Evolutionary conservation across 1,284 basidiomycete genomes (phyloP).

Genomic region (Ustilago bromivora): DNA sequence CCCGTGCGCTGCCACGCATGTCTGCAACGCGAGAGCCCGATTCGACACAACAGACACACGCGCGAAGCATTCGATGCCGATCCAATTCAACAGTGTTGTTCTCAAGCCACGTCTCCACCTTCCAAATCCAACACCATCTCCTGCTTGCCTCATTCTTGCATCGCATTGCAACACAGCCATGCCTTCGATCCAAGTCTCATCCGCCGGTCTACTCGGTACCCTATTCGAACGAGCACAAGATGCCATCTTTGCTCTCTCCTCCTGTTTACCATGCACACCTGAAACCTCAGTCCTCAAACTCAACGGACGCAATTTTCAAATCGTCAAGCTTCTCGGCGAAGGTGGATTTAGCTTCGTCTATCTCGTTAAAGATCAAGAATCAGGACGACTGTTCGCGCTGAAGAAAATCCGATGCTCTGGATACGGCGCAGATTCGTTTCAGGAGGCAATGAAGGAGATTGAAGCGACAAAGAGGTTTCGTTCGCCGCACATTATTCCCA

Average conservation of each 20-base stretch:
- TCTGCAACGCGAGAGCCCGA: not conserved
- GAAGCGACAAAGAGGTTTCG: conserved; percentile 69
- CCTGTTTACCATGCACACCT: conserved; percentile 57
- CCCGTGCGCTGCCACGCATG: conserved; percentile 3
- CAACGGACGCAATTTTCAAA: conserved; percentile 63
- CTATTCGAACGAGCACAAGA: conserved; percentile 57
- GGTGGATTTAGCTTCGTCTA: conserved; percentile 69
- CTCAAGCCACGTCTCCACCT: conserved; percentile 6
- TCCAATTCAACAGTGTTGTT: conserved; percentile 30
- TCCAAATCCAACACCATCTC: not conserved
- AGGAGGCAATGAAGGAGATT: conserved; percentile 68
- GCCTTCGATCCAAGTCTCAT: conserved; percentile 40
- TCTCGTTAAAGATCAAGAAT: conserved; percentile 63
- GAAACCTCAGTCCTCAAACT: conserved; percentile 55
- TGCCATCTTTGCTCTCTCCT: conserved; percentile 55
- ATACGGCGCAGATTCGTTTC: conserved; percentile 64
- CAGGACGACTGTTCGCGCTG: conserved; percentile 65
- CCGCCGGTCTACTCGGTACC: conserved; percentile 23
- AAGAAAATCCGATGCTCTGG: conserved; percentile 69
- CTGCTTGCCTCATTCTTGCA: not conserved
- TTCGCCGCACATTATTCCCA: conserved; percentile 65
- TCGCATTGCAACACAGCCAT: conserved; percentile 7
- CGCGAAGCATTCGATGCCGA: not conserved
- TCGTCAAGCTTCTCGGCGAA: conserved; percentile 66
- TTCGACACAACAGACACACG: not conserved